A percentile compares a stretch with the other conserved stretches of the same genome.
Conservation (phyloP, 371 early-diverging fungal genomes). For the Apophysomyces trapeziformis region DNA sequence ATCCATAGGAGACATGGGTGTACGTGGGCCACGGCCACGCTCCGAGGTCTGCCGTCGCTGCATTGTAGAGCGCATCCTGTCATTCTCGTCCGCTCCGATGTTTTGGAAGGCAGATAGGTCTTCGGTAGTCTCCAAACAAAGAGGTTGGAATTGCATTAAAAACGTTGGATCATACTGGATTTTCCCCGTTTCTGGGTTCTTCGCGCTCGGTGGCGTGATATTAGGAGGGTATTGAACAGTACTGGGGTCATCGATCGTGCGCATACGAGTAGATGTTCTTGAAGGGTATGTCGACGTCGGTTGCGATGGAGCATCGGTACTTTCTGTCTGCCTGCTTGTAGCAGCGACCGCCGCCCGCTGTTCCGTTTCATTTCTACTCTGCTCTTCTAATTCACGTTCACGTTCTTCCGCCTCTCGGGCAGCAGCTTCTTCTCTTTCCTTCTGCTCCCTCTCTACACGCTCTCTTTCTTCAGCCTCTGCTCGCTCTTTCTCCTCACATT, state of each 20-base stretch:
- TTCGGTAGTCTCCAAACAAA: conserved; percentile 69
- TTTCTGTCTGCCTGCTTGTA: conserved; percentile 38
- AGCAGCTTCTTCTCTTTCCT: conserved; percentile 20
- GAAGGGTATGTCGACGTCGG: not conserved
- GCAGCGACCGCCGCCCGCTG: conserved; percentile 39
- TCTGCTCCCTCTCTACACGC: conserved; percentile 4
- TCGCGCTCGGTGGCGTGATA: conserved; percentile 45
- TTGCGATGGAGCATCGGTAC: conserved; percentile 35
- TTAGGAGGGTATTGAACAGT: conserved; percentile 47
- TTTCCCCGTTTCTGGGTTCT: conserved; percentile 50
- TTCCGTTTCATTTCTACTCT: conserved; percentile 27
- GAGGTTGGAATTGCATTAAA: conserved; percentile 76
- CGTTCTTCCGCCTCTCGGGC: conserved; percentile 23
- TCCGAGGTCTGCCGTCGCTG: conserved; percentile 66
- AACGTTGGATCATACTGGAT: conserved; percentile 74
- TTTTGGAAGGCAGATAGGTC: conserved; percentile 72
- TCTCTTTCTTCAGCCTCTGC: conserved; percentile 23
- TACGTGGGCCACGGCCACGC: conserved; percentile 55
- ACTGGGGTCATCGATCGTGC: conserved; percentile 39
- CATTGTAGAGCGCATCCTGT: conserved; percentile 41
- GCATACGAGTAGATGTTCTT: conserved; percentile 25
- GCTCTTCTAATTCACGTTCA: conserved; percentile 24
- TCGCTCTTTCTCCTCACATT: conserved; percentile 25
- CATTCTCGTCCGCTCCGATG: conserved; percentile 61
- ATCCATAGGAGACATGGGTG: conserved; percentile 45